These are phyloP conservation scores for Leishmania mexicana DNA, from an alignment of 208 protist genomes.

Conservation along the genomic window DNA sequence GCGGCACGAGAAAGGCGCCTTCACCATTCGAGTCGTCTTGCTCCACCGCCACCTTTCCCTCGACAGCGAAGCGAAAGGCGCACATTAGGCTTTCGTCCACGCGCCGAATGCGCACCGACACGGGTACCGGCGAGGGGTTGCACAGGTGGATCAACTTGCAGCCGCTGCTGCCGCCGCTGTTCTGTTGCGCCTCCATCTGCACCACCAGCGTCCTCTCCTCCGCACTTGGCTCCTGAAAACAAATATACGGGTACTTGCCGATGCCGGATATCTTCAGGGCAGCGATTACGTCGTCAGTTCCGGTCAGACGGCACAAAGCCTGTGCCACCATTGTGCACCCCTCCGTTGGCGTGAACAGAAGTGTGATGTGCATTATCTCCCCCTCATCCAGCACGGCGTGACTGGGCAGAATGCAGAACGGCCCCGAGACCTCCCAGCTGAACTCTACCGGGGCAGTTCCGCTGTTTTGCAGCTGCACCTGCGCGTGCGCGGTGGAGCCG, in stretches of 20 bases:
- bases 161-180: slow-evolving; percentile 26
- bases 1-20: slow-evolving; percentile 46
- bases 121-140: slow-evolving; percentile 84
- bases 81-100: slow-evolving; percentile 37
- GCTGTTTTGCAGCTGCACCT: slow-evolving; percentile 76
- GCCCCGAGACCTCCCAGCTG: slow-evolving; percentile 71
- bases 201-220: slow-evolving; percentile 40
- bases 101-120: slow-evolving; percentile 44
- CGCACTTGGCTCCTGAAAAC: slow-evolving; percentile 23
- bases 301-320: slow-evolving; percentile 78
- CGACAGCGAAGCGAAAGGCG: slow-evolving; percentile 46
- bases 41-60: neutral
- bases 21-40: neutral
- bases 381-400: slow-evolving; percentile 49
- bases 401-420: slow-evolving; percentile 75
- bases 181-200: slow-evolving; percentile 34
- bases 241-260: slow-evolving; percentile 92
- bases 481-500: slow-evolving; percentile 44
- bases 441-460: slow-evolving; percentile 80
- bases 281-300: slow-evolving; percentile 52
- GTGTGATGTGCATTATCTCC: slow-evolving; percentile 46
- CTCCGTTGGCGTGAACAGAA: slow-evolving; percentile 75
- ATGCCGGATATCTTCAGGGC: slow-evolving; percentile 82
- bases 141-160: slow-evolving; percentile 53
- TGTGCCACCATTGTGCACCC: slow-evolving; percentile 77